Base-by-base conservation (phyloP, 257 asterid genomes). In the Coffea eugenioides region DNA sequence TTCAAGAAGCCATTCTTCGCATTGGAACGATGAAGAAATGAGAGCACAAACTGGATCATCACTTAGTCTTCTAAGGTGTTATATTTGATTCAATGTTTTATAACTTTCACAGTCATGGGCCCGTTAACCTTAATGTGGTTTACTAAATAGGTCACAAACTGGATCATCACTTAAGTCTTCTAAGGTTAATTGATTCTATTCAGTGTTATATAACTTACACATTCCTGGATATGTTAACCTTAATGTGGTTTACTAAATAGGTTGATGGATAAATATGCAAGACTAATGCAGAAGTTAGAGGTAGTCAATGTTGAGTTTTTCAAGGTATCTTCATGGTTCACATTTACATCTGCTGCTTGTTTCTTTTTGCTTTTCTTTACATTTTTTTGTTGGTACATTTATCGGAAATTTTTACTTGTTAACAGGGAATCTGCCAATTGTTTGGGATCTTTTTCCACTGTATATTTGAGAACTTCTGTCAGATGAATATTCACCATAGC, bases 281-380 rank as follows among this genome's bases (percentile, higher is more conserved):
- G 98, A 76, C 85, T 96, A 89, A 96, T 96, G 97, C 99, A 91
- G 92, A 96, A 96, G 88, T 83, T 96, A 80, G 98, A 96, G 89
- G 89, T 91, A 52, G 93, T 91, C 86, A 94, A 90, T 86, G 91
- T 90, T 77, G 99, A 94, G 85, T 91, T 94, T 87, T 96, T 94
- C 82, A 92, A 91, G 97, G 99, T 96, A 83, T 52, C 83, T 70
- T 84, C 74, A 56, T 76, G 49, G 65, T 36, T 71, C 49, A 73
- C 77, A 74, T 71, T 82, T 73, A 73, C 78, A 81, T 15, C 0
- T 72, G 84, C 80, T 83, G 16, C 75, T 64, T 68, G 66, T 57
- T 72, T 45, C 59, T 73, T 76, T 57, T 45, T 83, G 31, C 74
- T 54, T 69, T 70, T 46, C 72, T 41, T 45, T 69, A 18, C n/a